These are phyloP conservation scores for Gremmenia infestans DNA, from an alignment of 2,329 filamentous ascomycete genomes.

Conservation along the genomic window DNA sequence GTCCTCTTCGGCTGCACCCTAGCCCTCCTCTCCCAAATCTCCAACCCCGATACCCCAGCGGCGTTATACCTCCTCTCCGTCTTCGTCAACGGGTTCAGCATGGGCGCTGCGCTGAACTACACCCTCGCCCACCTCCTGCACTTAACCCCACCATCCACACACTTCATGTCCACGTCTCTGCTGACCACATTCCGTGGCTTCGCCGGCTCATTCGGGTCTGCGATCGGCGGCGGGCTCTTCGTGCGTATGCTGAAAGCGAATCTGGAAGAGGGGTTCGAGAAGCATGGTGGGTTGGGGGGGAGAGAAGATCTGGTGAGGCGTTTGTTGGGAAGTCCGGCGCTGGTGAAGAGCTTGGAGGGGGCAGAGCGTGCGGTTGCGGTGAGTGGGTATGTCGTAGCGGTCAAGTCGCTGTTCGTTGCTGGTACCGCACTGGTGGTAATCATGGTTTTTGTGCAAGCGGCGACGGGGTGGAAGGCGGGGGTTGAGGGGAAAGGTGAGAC, in stretches of 20 bases:
- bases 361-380: constrained; percentile 47
- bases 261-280: constrained; percentile 34
- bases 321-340: constrained; percentile 53
- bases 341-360: constrained; percentile 45
- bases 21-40: constrained; percentile 50
- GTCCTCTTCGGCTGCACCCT: constrained; percentile 57
- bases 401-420: constrained; percentile 48
- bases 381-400: constrained; percentile 47
- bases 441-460: constrained; percentile 50
- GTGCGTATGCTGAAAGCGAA: constrained; percentile 21
- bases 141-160: constrained; percentile 58
- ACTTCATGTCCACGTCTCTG: constrained; percentile 72
- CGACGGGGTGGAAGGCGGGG: constrained; percentile 49
- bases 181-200: constrained; percentile 78
- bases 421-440: constrained; percentile 44
- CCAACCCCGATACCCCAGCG: constrained; percentile 46
- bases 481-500: constrained; percentile 24
- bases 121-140: constrained; percentile 76
- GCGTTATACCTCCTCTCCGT: constrained; percentile 53
- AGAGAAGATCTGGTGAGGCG: constrained; percentile 44
- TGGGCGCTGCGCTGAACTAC: constrained; percentile 73
- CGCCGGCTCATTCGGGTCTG: constrained; percentile 73
- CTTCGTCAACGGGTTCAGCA: constrained; percentile 66
- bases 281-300: constrained; percentile 24
- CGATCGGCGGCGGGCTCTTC: constrained; percentile 64